These are phyloP conservation scores for Scedosporium apiospermum DNA, from an alignment of 2,329 filamentous ascomycete species.

Conservation along the genomic window DNA sequence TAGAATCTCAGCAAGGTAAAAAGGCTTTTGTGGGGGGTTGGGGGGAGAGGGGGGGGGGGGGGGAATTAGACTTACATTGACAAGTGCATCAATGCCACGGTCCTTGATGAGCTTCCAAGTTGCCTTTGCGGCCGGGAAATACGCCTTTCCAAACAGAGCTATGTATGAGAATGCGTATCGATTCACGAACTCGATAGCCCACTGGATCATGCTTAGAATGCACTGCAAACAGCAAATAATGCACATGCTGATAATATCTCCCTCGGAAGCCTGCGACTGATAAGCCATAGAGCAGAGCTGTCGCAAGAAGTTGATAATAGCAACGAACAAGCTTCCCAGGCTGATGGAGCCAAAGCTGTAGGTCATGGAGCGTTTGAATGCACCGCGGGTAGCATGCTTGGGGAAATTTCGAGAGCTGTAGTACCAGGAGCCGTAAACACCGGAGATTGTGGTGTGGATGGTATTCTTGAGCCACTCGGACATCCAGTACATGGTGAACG, in stretches of 20 bases:
- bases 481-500: slow-evolving; percentile 91
- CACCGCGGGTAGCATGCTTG: slow-evolving; percentile 70
- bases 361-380: slow-evolving; percentile 70
- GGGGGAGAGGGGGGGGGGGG: too few species aligned
- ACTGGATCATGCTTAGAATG: slow-evolving; percentile 68
- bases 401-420: slow-evolving; percentile 66
- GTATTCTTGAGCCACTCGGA: slow-evolving; percentile 91
- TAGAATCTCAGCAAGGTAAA: neutral
- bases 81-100: slow-evolving; percentile 79
- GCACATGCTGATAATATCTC: slow-evolving; percentile 57
- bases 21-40: too few species aligned
- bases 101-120: slow-evolving; percentile 90
- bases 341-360: slow-evolving; percentile 90
- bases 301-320: slow-evolving; percentile 75
- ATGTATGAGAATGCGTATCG: slow-evolving; percentile 90
- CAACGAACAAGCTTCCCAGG: slow-evolving; percentile 75
- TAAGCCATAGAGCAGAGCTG: slow-evolving; percentile 75
- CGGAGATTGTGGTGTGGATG: slow-evolving; percentile 78
- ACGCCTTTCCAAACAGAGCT: slow-evolving; percentile 82
- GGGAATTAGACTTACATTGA: slow-evolving; percentile 58
- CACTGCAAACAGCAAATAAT: slow-evolving; percentile 70
- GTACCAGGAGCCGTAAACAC: slow-evolving; percentile 91
- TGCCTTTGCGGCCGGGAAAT: slow-evolving; percentile 77
- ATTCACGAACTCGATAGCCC: slow-evolving; percentile 83
- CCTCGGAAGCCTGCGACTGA: slow-evolving; percentile 51